Base-by-base conservation (phyloP, 2,329 filamentous ascomycete genomes). In the Alternaria rosae region DNA sequence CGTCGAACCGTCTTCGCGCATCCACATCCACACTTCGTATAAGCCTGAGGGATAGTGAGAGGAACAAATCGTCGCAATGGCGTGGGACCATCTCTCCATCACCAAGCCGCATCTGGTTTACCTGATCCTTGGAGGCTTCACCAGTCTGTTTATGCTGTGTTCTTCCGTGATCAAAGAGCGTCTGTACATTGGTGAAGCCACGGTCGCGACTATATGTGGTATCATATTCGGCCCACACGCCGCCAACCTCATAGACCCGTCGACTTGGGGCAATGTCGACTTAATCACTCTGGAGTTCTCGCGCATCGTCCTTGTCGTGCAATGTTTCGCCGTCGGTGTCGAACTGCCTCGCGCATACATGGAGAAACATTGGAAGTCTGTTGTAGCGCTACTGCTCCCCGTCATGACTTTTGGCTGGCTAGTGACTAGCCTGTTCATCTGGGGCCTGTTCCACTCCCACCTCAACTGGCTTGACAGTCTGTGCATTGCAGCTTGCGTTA, bases 351-450 rank as follows among this genome's bases (percentile, higher is more conserved):
- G 92, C 78, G 91, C 90, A 67, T 99, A 99, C 83, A 99, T 99
- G 95, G 95, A 98, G 78, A 91, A 89, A 72, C 95, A 99, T 81
- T 99, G 95, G 95, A 91, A 87, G 75, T 98, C 94, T 1, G 95
- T 99, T 65, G 83, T 91, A 13, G 88, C 97, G 73, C 85, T 99
- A 62, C 87, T 99, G 47, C 83, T 99, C 6, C 95, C 95, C 3
- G 94, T 99, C 81, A 99, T 99, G 95, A 96, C 93, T 1, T 96
- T 91, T 77, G 95, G 95, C 70, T 99, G 93, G 93, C 85, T 97
- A 54, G 85, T 97, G 23, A 97, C 93, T 17, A 97, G 94, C 79
- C 83, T 98, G 12, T 93, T 99, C 79, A 89, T 99, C 68, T 98
- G 93, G 93, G 97, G 92, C 88, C 87, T 99, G 85, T 82, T 85